Percentiles rank a stretch among this genome's conserved stretches.
Conservation (phyloP, 2,329 filamentous ascomycete genomes). For the Aspergillus brunneoviolaceus region DNA sequence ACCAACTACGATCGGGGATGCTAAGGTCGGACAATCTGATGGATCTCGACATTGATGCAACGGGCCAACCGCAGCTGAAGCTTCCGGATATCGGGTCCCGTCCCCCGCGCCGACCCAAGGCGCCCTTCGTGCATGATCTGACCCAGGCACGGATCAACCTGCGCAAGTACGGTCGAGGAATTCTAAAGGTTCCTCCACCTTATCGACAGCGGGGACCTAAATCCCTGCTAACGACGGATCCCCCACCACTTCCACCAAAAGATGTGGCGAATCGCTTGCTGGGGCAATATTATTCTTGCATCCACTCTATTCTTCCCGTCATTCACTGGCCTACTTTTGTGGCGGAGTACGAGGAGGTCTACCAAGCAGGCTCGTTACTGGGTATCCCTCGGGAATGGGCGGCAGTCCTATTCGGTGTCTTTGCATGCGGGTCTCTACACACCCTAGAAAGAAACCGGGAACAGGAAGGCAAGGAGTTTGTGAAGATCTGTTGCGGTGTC, state of each 20-base stretch:
- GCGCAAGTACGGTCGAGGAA: constrained; percentile 69
- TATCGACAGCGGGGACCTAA: constrained; percentile 58
- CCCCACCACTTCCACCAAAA: constrained; percentile 69
- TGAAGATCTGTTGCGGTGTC: constrained; percentile 68
- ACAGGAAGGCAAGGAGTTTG: constrained; percentile 63
- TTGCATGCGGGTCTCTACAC: constrained; percentile 80
- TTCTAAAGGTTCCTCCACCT: constrained; percentile 74
- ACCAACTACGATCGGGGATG: constrained; percentile 66
- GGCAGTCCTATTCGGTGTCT: constrained; percentile 76
- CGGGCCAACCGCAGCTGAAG: constrained; percentile 50
- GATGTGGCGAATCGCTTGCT: constrained; percentile 70
- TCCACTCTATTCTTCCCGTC: constrained; percentile 80
- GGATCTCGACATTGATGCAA: constrained; percentile 43
- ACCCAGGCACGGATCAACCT: constrained; percentile 71
- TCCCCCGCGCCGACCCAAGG: constrained; percentile 62
- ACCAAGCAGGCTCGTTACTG: constrained; percentile 62
- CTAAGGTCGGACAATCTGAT: constrained; percentile 48
- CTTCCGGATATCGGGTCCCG: constrained; percentile 67
- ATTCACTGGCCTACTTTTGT: constrained; percentile 85
- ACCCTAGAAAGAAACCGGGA: constrained; percentile 57
- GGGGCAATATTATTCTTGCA: constrained; percentile 70
- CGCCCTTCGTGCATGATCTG: constrained; percentile 66
- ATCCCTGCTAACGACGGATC: constrained; percentile 52
- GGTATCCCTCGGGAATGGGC: constrained; percentile 68
- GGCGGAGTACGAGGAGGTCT: constrained; percentile 72